These are phyloP conservation scores for Cordyceps fumosorosea DNA, from an alignment of 2,329 filamentous ascomycete species.

Conservation along the genomic window DNA sequence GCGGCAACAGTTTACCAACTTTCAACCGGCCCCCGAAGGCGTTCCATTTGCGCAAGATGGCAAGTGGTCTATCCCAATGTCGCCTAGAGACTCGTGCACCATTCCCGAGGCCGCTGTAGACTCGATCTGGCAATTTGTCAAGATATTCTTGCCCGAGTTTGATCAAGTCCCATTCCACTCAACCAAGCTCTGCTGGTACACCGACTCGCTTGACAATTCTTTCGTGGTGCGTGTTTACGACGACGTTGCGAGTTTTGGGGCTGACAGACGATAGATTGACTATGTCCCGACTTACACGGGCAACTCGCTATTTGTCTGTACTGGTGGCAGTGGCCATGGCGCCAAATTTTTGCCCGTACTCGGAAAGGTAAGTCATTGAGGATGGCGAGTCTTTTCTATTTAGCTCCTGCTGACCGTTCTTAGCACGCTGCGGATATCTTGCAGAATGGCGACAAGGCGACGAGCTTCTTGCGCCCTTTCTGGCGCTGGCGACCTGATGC, in stretches of 20 bases:
- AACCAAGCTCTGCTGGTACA: slow-evolving; percentile 30
- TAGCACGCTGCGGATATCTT: slow-evolving; percentile 28
- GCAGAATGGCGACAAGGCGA: slow-evolving; percentile 20
- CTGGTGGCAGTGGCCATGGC: slow-evolving; percentile 30
- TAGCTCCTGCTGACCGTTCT: slow-evolving; percentile 5
- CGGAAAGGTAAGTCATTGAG: slow-evolving; percentile 20
- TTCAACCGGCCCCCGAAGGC: slow-evolving; percentile 22
- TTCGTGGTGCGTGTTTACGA: slow-evolving; percentile 19
- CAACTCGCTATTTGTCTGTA: slow-evolving; percentile 27
- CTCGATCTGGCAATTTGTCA: slow-evolving; percentile 18
- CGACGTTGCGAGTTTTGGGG: background rate
- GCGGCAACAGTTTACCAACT: slow-evolving; percentile 25
- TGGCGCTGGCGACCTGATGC: slow-evolving; percentile 25
- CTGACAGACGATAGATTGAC: slow-evolving; percentile 21
- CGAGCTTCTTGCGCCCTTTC: slow-evolving; percentile 24
- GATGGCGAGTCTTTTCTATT: background rate
- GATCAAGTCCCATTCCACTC: slow-evolving; percentile 19
- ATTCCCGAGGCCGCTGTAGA: slow-evolving; percentile 20
- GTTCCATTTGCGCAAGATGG: slow-evolving; percentile 24
- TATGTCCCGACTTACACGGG: slow-evolving; percentile 24
- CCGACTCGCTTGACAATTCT: slow-evolving; percentile 28
- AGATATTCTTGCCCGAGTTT: slow-evolving; percentile 24
- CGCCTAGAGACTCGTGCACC: slow-evolving; percentile 16
- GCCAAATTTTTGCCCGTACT: slow-evolving; percentile 31
- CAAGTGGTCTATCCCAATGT: slow-evolving; percentile 26